Evolutionary conservation across 768 basidiomycete genomes (phyloP), one percentile per base, ranked within the genome.

Genomic region (Leccinum longicurvipes): DNA sequence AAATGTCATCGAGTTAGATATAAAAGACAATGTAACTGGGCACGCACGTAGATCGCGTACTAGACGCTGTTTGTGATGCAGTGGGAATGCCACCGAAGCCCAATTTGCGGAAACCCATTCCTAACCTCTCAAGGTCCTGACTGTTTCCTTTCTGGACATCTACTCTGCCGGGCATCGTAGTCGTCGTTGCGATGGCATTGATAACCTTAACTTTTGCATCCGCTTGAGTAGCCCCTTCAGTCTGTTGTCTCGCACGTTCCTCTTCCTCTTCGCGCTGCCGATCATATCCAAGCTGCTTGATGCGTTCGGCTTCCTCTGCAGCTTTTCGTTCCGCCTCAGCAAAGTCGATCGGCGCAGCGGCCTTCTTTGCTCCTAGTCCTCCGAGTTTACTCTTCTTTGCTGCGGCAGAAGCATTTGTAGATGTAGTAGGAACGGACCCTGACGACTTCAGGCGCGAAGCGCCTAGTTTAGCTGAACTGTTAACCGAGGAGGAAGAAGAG

Each of bases 291-390:
- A 97, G 81, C 62, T 94, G 85, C 69, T 91, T 89, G 70, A 94
- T 83, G 55, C 93, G 81, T 72, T 95, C 95, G 24, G 93, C 94
- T 69, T 98, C 97, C 65, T 93, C 95, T 25, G 81, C 68, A 0
- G 97, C 97, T 62, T 88, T 89, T 27, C 87, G 79, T 71, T 98
- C 95, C 0, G 93, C 97, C 63, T 93, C 93, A 19, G 89, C 97
- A 69, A 99, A 99, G 73, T 98, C 86, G 61, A 98, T 86, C 1
- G 89, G 82, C 3, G 81, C 70, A 7, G 83, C 86, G 0, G 93
- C 82, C 70, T 93, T 95, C 67, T 89, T 88, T 9, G 95, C 97
- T 14, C 96, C 95, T 1, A 94, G 80, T 23, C 80, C 79, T 25
- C 90, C 91, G 14, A 89, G 79, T 64, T 87, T 87, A 8, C 80